phyloP scores from a whole-genome alignment of 140 eudicot species.

The Bidens hawaiensis region DNA sequence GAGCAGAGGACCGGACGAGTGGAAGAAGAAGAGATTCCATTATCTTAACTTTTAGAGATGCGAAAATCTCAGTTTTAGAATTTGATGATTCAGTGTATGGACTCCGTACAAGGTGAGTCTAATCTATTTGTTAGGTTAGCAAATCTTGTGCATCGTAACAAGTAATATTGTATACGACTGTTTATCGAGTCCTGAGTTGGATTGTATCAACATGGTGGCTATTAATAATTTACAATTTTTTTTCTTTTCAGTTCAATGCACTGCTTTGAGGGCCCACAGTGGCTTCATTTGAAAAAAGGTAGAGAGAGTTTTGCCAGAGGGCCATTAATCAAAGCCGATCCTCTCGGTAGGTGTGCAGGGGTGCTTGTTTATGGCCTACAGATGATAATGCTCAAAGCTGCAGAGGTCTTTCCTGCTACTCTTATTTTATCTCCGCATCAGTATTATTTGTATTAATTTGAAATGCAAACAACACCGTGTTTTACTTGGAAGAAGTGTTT shows the following conservation, averaged over 20 bases:
- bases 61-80: constrained; percentile 88
- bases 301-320: constrained; percentile 88
- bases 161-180: constrained; percentile 3
- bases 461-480: background rate
- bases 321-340: constrained; percentile 80
- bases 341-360: constrained; percentile 92
- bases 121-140: background rate
- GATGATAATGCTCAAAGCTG: constrained; percentile 91
- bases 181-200: constrained; percentile 7
- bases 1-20: constrained; percentile 54
- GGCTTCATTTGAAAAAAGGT: constrained; percentile 87
- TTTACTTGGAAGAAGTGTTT: constrained; percentile 1
- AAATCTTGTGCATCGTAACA: background rate
- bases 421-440: constrained; percentile 4
- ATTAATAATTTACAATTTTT: background rate
- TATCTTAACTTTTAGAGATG: constrained; percentile 77
- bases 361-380: constrained; percentile 87
- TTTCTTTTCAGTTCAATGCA: constrained; percentile 74
- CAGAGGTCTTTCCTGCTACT: constrained; percentile 60
- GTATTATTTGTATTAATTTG: background rate
- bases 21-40: constrained; percentile 93
- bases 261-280: constrained; percentile 97
- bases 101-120: constrained; percentile 74
- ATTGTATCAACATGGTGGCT: background rate
- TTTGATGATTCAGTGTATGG: constrained; percentile 89